phyloP scores from a whole-genome alignment of 371 early-diverging fungal species.

The Apophysomyces elegans region DNA sequence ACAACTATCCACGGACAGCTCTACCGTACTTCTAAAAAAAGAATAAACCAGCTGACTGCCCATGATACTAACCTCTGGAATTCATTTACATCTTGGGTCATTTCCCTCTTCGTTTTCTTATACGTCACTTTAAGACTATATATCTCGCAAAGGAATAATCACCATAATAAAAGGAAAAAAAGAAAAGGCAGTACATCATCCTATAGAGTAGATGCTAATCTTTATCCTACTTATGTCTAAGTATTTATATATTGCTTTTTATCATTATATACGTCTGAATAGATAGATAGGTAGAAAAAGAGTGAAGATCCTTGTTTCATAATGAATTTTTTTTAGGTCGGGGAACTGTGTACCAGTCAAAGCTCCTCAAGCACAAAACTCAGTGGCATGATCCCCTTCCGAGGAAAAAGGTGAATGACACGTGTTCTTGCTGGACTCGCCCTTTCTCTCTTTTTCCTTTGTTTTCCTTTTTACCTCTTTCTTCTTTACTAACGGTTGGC shows the following conservation, averaged over 20 bases:
- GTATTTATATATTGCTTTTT: too few species aligned
- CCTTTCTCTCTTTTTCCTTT: background rate
- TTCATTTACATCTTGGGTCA: background rate
- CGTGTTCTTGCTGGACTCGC: background rate
- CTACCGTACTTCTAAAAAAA: conserved; percentile 8
- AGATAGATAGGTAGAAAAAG: background rate
- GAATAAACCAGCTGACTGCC: conserved; percentile 2
- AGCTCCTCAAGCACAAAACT: background rate
- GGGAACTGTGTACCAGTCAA: too few species aligned
- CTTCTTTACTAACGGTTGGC: too few species aligned
- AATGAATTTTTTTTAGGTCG: too few species aligned
- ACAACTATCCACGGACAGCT: conserved; percentile 1
- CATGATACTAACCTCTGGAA: background rate
- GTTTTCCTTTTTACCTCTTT: background rate
- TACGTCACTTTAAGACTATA: too few species aligned
- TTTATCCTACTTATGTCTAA: too few species aligned
- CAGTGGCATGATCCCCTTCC: background rate
- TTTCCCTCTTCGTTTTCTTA: background rate
- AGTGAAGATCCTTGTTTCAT: background rate
- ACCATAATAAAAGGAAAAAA: background rate
- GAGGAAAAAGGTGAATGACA: background rate
- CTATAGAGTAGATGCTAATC: too few species aligned
- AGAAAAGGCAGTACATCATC: too few species aligned
- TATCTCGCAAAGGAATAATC: background rate
- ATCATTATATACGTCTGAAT: background rate